Conservation (phyloP, 176 grass and related monocot species). For the Areca catechu region DNA sequence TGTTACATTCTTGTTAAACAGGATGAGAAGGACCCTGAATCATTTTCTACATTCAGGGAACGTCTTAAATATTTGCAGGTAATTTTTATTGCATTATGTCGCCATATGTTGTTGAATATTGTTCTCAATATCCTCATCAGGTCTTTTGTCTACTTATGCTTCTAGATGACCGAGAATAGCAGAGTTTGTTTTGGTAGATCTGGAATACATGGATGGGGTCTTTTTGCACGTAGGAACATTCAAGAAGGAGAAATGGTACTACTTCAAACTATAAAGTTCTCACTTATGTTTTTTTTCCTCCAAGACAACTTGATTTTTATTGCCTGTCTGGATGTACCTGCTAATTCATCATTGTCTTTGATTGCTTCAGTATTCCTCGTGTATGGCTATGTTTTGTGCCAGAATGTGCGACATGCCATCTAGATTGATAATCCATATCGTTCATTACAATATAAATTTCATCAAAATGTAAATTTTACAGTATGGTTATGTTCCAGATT, state of each 20-base stretch:
- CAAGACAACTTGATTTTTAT: neutral
- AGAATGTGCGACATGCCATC: too few species aligned
- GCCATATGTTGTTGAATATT: neutral
- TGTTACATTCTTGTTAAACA: constrained; percentile 31
- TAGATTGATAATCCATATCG: too few species aligned
- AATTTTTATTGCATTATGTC: constrained; percentile 17
- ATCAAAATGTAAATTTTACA: too few species aligned
- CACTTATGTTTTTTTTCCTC: constrained; percentile 1
- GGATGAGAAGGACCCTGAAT: constrained; percentile 85
- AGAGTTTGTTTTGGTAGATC: constrained; percentile 98
- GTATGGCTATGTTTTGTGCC: too few species aligned
- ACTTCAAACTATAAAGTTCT: constrained; percentile 4
- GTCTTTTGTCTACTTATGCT: constrained; percentile 18
- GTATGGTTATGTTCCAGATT: too few species aligned
- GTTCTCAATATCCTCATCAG: neutral
- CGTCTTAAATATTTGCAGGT: constrained; percentile 85
- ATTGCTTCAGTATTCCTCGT: too few species aligned
- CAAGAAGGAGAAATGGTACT: constrained; percentile 99
- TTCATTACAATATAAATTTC: too few species aligned
- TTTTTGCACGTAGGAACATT: constrained; percentile 82
- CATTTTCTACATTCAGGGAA: constrained; percentile 88
- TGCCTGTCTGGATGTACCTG: neutral
- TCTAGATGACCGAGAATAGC: constrained; percentile 79
- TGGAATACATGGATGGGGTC: constrained; percentile 97
- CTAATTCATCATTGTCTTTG: too few species aligned